Evolutionary conservation across 2,329 filamentous ascomycete genomes (phyloP), one percentile per base, ranked within the genome.

Genomic region (Alternaria ventricosa): DNA sequence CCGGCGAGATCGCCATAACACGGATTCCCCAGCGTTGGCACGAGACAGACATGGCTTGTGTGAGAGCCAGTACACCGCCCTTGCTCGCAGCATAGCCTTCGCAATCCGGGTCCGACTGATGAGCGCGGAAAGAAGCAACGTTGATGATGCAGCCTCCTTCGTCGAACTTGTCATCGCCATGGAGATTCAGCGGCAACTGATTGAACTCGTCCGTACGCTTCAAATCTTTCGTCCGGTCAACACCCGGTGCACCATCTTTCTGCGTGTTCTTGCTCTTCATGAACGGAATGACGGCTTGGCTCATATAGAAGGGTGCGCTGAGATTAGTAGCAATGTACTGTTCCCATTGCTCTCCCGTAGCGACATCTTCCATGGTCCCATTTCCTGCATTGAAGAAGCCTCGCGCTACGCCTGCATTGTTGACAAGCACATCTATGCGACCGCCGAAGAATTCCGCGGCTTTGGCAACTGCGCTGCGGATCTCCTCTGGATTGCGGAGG

Each of bases 51-150:
- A 86, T 80, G 27, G 80, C 80, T 66, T 85, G 84, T 56, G 82
- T 82, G 25, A 87, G 68, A 0, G 84, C 84, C 13, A 85, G 68
- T 15, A 87, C 68, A 0, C 84, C 84, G 4, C 84, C 84, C 73
- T 86, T 86, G 2, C 81, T 83, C 1, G 84, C 78, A 2, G 82
- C 81, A 60, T 86, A 86, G 1, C 79, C 80, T 72, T 86, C 84
- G 61, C 83, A 83, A 63, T 84, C 78, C 4, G 80, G 78, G 70
- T 86, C 84, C 28, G 80, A 80, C 76, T 85, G 84, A 50, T 80
- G 70, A 1, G 84, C 84, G 30, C 84, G 79, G n/a, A 84, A 86
- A 2, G 82, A 85, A 2, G 83, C 82, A 50, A 86, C 79, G 67
- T 85, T 80, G 51, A 86, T 76, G 46, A 78, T 73, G 51, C 69